A percentile compares a stretch with the other conserved stretches of the same genome.
Conservation (phyloP, 2,329 filamentous ascomycete genomes). For the Bipolaris gigantea region DNA sequence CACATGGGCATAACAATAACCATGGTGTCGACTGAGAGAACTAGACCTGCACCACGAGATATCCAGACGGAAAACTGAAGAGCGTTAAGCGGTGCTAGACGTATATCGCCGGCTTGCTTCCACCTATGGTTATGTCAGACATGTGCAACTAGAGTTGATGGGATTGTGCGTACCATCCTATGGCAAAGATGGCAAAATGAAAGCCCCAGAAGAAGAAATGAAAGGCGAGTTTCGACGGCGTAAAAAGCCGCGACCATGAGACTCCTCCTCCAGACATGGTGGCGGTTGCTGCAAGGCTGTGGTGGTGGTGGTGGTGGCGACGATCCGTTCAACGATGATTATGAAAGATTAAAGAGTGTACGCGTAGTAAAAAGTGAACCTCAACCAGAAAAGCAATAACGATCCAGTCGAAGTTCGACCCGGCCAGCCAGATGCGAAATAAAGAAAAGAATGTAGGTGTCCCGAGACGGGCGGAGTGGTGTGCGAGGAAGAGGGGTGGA, state of each 20-base stretch:
- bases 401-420: constrained; percentile 45
- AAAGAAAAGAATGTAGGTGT: constrained; percentile 46
- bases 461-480: constrained; percentile 34
- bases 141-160: constrained; percentile 19
- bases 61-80: constrained; percentile 92
- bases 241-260: constrained; percentile 51
- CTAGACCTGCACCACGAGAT: constrained; percentile 87
- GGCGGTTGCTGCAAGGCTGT: background rate
- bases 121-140: constrained; percentile 59
- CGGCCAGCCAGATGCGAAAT: constrained; percentile 48
- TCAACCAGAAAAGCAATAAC: constrained; percentile 34
- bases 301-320: background rate
- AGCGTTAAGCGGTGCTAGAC: constrained; percentile 75
- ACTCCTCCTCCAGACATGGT: constrained; percentile 20
- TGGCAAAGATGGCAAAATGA: constrained; percentile 77
- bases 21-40: constrained; percentile 79
- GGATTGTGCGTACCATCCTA: constrained; percentile 72
- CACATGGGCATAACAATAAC: constrained; percentile 94
- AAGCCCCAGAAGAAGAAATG: constrained; percentile 79
- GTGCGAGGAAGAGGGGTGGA: constrained; percentile 32
- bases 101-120: constrained; percentile 70
- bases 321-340: constrained; percentile 40
- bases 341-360: constrained; percentile 42
- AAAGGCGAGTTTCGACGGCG: constrained; percentile 72
- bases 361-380: constrained; percentile 34